These are phyloP conservation scores for Carex arenaria DNA, from an alignment of 202 grass and related monocot species.

Conservation along the genomic window DNA sequence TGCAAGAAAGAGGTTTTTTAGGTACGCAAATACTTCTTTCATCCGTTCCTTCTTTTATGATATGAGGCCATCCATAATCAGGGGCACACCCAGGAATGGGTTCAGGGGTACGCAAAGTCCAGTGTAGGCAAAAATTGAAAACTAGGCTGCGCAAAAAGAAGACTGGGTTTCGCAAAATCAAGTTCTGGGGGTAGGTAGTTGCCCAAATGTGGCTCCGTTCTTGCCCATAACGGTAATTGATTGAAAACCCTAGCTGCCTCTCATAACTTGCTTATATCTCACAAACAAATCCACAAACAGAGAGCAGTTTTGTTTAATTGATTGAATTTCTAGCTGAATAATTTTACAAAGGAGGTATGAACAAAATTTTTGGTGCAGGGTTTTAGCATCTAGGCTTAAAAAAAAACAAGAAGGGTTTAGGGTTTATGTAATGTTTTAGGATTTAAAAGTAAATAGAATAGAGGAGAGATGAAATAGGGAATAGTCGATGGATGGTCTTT, in stretches of 20 bases:
- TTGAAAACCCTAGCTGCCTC: neutral
- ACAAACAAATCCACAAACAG: neutral
- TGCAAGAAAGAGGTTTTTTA: neutral
- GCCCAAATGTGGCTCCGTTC: too few relatives aligned
- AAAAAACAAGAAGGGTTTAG: neutral
- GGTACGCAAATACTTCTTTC: neutral
- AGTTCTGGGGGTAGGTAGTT: too few relatives aligned
- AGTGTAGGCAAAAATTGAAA: too few relatives aligned
- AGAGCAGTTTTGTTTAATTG: neutral
- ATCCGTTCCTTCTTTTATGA: neutral
- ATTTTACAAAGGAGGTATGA: neutral
- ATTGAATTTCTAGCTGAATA: neutral
- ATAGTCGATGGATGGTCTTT: too few relatives aligned
- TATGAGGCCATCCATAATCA: neutral
- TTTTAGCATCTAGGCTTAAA: too few relatives aligned
- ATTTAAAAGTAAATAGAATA: too few relatives aligned
- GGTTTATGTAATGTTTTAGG: neutral
- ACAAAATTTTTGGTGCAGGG: too few relatives aligned
- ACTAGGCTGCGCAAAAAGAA: too few relatives aligned
- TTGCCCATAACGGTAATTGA: neutral
- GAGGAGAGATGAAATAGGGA: too few relatives aligned
- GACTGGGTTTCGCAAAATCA: too few relatives aligned
- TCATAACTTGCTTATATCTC: neutral
- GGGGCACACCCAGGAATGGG: too few relatives aligned
- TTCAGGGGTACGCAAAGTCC: too few relatives aligned